phyloP scores from a whole-genome alignment of 1,284 basidiomycete species.

The Tetrapyrgos nigripes region DNA sequence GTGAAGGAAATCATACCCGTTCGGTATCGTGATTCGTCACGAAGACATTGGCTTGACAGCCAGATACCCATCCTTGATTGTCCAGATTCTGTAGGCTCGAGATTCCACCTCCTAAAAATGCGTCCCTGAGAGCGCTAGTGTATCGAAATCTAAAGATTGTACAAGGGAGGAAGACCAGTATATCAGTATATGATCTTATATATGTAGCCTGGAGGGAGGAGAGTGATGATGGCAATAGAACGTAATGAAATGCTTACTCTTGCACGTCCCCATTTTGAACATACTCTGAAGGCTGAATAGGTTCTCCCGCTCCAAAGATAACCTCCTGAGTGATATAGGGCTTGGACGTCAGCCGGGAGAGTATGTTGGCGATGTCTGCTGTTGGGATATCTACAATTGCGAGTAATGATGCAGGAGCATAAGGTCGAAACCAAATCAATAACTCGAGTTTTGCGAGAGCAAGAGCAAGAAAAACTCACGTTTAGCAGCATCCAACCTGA shows the following conservation, averaged over 20 bases:
- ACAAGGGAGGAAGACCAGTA: background rate
- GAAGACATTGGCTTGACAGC: conserved; percentile 66
- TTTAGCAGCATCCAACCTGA: conserved; percentile 73
- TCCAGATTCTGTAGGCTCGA: conserved; percentile 62
- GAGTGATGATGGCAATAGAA: too few species aligned
- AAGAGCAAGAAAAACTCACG: conserved; percentile 43
- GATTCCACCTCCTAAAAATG: conserved; percentile 60
- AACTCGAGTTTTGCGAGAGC: too few species aligned
- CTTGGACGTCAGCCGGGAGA: conserved; percentile 43
- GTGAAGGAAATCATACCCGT: conserved; percentile 50
- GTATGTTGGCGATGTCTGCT: conserved; percentile 60
- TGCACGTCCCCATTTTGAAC: conserved; percentile 65
- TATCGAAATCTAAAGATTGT: conserved; percentile 62
- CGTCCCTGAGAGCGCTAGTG: conserved; percentile 54
- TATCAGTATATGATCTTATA: too few species aligned
- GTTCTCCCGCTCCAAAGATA: conserved; percentile 57
- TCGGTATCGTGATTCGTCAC: conserved; percentile 77
- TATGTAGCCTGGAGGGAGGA: too few species aligned
- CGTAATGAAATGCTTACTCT: conserved; percentile 63
- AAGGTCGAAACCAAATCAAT: too few species aligned
- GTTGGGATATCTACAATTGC: conserved; percentile 63
- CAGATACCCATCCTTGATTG: conserved; percentile 63
- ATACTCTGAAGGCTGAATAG: conserved; percentile 64
- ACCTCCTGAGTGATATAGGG: conserved; percentile 70
- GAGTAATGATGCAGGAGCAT: background rate